phyloP scores from a whole-genome alignment of 2,329 filamentous ascomycete species.

The Sclerotinia spermophila region DNA sequence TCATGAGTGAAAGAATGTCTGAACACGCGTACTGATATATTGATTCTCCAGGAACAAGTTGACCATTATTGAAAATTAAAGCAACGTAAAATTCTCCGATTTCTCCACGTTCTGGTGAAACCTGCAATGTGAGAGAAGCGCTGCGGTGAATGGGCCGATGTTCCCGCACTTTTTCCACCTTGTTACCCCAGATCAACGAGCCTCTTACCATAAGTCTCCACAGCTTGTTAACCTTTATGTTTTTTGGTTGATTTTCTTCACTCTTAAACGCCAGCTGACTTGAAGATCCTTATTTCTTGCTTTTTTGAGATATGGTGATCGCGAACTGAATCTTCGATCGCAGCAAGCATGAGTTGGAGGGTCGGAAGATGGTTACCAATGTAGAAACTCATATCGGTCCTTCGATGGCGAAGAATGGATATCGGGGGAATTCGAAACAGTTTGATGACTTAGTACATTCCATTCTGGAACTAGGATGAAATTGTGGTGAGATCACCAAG shows the following conservation, averaged over 20 bases:
- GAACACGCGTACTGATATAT: conserved; percentile 6
- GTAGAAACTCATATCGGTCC: conserved; percentile 19
- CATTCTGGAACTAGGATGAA: conserved; percentile 12
- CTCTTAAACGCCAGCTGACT: conserved; percentile 17
- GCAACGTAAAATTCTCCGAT: not conserved
- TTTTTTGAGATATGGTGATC: not conserved
- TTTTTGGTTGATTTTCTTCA: conserved; percentile 4
- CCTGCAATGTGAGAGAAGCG: conserved; percentile 12
- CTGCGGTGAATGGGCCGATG: conserved; percentile 18
- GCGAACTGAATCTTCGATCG: not conserved
- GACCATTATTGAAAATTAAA: not conserved
- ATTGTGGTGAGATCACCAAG: not conserved
- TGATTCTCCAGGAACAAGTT: not conserved
- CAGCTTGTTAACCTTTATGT: not conserved
- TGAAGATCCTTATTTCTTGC: conserved; percentile 9
- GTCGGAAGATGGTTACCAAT: conserved; percentile 10
- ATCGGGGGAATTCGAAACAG: not conserved
- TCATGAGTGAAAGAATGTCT: not conserved
- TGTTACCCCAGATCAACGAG: conserved; percentile 19
- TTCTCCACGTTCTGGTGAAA: conserved; percentile 15
- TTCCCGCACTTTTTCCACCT: conserved; percentile 11
- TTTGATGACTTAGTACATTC: conserved; percentile 8
- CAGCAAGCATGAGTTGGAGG: not conserved
- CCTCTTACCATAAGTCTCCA: not conserved
- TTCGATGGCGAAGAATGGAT: conserved; percentile 14